Percentiles rank a stretch among this genome's conserved stretches.
phyloP scores from a whole-genome alignment of 2,329 filamentous ascomycete genomes.

The Aspergillus intermedius region DNA sequence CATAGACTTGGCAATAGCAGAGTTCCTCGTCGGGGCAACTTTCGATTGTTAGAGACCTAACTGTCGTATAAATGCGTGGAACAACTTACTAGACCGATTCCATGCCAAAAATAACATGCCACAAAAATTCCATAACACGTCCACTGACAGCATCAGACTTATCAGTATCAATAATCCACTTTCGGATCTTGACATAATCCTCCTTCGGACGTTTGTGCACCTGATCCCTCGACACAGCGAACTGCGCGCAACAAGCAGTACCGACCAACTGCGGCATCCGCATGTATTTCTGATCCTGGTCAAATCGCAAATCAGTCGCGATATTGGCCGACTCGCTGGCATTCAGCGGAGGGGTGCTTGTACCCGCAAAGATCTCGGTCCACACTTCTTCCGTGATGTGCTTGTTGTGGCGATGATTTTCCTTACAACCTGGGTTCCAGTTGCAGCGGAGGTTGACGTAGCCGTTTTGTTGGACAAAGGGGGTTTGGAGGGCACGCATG shows the following conservation, averaged over 20 bases:
- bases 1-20: slow-evolving; percentile 34
- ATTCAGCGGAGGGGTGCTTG: slow-evolving; percentile 29
- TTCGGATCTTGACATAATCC: slow-evolving; percentile 52
- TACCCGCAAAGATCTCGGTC: slow-evolving; percentile 34
- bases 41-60: slow-evolving; percentile 9
- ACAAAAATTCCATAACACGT: slow-evolving; percentile 58
- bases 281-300: slow-evolving; percentile 19
- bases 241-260: slow-evolving; percentile 60
- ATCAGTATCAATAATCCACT: slow-evolving; percentile 55
- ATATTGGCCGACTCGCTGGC: slow-evolving; percentile 10
- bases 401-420: slow-evolving; percentile 24
- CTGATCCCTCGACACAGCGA: slow-evolving; percentile 52
- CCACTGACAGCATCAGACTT: slow-evolving; percentile 52
- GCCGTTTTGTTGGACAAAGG: slow-evolving; percentile 48
- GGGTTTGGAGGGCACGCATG: slow-evolving; percentile 44
- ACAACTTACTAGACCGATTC: slow-evolving; percentile 34
- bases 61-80: not conserved
- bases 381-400: slow-evolving; percentile 35
- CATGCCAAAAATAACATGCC: slow-evolving; percentile 53
- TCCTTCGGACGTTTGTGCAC: slow-evolving; percentile 44
- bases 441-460: slow-evolving; percentile 58
- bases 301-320: slow-evolving; percentile 2
- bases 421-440: slow-evolving; percentile 50
- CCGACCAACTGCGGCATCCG: slow-evolving; percentile 47
- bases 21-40: slow-evolving; percentile 30